Conservation (phyloP, 2,329 filamentous ascomycete species). For the Sordariomycetes sp. region DNA sequence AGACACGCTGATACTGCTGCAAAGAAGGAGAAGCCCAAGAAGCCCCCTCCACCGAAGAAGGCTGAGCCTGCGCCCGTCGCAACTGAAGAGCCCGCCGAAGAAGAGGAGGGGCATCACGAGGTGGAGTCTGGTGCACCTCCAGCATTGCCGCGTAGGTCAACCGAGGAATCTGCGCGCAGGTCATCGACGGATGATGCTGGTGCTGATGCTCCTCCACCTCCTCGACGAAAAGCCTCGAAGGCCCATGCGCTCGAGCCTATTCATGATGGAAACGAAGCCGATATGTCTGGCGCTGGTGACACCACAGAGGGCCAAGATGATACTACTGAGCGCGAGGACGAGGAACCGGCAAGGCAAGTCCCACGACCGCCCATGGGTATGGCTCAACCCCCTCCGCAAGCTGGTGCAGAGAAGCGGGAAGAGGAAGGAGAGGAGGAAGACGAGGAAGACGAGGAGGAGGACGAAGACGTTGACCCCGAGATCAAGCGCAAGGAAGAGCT, state of each 20-base stretch:
- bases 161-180: slow-evolving; percentile 10
- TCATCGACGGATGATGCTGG: slow-evolving; percentile 39
- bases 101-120: too few species aligned
- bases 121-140: slow-evolving; percentile 16
- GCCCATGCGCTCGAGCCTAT: slow-evolving; percentile 31
- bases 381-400: slow-evolving; percentile 23
- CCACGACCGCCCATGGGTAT: too few species aligned
- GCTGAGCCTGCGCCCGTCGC: slow-evolving; percentile 18
- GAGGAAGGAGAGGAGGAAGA: slow-evolving; percentile 47
- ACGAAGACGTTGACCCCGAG: slow-evolving; percentile 83
- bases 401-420: slow-evolving; percentile 58
- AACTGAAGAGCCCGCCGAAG: not conserved
- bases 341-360: slow-evolving; percentile 40
- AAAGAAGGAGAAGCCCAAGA: slow-evolving; percentile 85
- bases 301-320: slow-evolving; percentile 54
- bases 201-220: slow-evolving; percentile 27
- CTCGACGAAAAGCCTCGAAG: slow-evolving; percentile 44
- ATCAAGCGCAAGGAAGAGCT: slow-evolving; percentile 77
- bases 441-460: slow-evolving; percentile 63
- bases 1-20: slow-evolving; percentile 68
- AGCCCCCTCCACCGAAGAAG: slow-evolving; percentile 63
- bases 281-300: slow-evolving; percentile 56
- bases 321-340: slow-evolving; percentile 65
- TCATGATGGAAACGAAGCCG: slow-evolving; percentile 55
- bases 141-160: not conserved